Evolutionary conservation across 257 asterid genomes (phyloP), one percentile per base, ranked within the genome.

Genomic region (Solanum tacnaense): DNA sequence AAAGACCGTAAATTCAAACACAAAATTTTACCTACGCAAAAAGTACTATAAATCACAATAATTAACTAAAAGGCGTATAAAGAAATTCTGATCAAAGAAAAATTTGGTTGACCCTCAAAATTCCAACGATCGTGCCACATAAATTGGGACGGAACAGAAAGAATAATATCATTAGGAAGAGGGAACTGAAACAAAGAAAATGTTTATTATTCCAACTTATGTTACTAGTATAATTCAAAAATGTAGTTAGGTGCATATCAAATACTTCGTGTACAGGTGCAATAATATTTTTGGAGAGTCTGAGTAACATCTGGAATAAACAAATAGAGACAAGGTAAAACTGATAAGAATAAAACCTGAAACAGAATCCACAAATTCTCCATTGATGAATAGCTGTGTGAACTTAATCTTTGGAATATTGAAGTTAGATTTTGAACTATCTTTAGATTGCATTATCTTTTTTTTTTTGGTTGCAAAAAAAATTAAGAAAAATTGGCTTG

Each of bases 381-480:
- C 92, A 88, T 91, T 89, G 86, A 91, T 91, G 87, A 91, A 91
- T 12, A 91, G 90, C 86, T 91, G 56, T 16, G 92, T 89, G 56
- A 89, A 91, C 88, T 91, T 91, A 44, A 91, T 85, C 23, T 83
- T 84, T 29, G 92, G 90, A 52, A 91, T 65, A 49, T 62, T 89
- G 84, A 18, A 25, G n/a, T 1, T 15, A 34, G 71, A 13, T 27
- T 87, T 89, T 39, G 25, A 20, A 36, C 27, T 39, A 25, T 88
- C 88, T 35, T 84, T 88, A 36, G 68, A 86, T n/a, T 87, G 74
- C 41, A 41, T 87, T 18, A 44, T 71, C 9, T 25, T 35, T 49
- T 15, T 1, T 7, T 13, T 32, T 5, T 13, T 15, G 27, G 23
- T 13, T 25, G 11, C 31, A 72, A 11, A 34, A 34, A 49, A 12